phyloP scores from a whole-genome alignment of 805 yeast genomes.

The Wickerhamiella lipophila region DNA sequence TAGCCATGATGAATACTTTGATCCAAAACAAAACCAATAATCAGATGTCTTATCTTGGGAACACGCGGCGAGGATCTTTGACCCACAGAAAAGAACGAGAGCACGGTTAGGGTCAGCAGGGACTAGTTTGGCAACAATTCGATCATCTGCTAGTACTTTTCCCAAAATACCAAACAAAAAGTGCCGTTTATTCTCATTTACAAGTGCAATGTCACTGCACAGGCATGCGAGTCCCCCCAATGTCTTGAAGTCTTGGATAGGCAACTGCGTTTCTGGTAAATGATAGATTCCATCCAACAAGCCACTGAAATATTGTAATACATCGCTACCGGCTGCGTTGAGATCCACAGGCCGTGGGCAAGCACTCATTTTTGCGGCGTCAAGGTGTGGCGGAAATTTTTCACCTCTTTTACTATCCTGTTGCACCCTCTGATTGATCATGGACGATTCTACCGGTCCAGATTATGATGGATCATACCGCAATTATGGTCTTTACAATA shows the following conservation, averaged over 20 bases:
- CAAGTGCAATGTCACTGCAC: not conserved
- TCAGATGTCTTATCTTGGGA: not conserved
- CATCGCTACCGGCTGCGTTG: not conserved
- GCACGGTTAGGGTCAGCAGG: not conserved
- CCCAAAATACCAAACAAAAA: not conserved
- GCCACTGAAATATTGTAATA: not conserved
- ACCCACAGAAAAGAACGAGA: conserved; percentile 5
- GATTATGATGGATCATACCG: not conserved
- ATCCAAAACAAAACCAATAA: conserved; percentile 17
- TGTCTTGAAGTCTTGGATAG: not conserved
- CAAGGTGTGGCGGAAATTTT: conserved; percentile 5
- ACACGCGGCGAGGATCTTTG: conserved; percentile 2
- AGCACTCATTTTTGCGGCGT: conserved; percentile 2
- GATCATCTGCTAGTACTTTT: not conserved
- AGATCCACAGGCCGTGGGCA: not conserved
- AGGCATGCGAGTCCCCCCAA: conserved; percentile 1
- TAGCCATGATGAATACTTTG: conserved; percentile 19
- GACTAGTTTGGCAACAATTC: not conserved
- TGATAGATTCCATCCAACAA: not conserved
- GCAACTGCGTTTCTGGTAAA: not conserved
- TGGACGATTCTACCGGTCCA: not conserved
- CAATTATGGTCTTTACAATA: not conserved
- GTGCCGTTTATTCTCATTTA: not conserved
- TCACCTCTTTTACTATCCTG: not conserved
- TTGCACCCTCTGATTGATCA: not conserved